Base-by-base conservation (phyloP, 2,329 filamentous ascomycete species). In the Colletotrichum siamense region DNA sequence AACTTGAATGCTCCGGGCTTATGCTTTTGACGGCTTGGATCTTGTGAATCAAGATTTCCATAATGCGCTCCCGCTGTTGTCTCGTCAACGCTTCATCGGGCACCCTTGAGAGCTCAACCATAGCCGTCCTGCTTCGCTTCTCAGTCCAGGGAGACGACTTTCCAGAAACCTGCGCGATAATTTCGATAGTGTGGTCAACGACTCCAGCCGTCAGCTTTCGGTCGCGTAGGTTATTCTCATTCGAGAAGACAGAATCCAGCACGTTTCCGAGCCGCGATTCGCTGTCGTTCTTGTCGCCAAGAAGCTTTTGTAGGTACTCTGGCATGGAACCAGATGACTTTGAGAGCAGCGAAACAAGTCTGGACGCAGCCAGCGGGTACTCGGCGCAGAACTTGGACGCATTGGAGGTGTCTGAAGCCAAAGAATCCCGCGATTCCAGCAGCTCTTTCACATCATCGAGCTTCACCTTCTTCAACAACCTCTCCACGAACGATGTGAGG, bases 51-150 rank as follows among this genome's bases (percentile, higher is more conserved):
- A 88, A 77, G 3, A 82, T 77, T 0, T 77, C 78, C 83, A 90
- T 85, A 7, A 89, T 81, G 8, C 79, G 81, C 78, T 90, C 88
- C 68, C 89, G 85, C 28, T 88, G 83, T 26, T 82, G 80, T 18
- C 87, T 88, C 18, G 82, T 84, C 10, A 89, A 83, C 0, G 83
- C 81, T 64, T 88, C 87, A 4, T 81, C 77, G 0, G 87, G 86
- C 24, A 86, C 76, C 30, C 78, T 78, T 24, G 83, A 81, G 32
- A 89, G 77, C 4, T 77, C 77, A 6, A 65, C 61, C 63, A 76
- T 66, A 4, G 64, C 70, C 15, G 68, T 49, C 5, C 34, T 72
- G 28, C 68, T 69, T n/a, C 72, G 34, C 52, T 62, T 52, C 32
- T 72, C 67, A 15, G 32, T 59, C 77, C 77, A 76, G 8, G 76